Evolutionary conservation across 352 stramenopile species (phyloP), one percentile per base, ranked within the genome.

Genomic region (Phytopythium helicoides): DNA sequence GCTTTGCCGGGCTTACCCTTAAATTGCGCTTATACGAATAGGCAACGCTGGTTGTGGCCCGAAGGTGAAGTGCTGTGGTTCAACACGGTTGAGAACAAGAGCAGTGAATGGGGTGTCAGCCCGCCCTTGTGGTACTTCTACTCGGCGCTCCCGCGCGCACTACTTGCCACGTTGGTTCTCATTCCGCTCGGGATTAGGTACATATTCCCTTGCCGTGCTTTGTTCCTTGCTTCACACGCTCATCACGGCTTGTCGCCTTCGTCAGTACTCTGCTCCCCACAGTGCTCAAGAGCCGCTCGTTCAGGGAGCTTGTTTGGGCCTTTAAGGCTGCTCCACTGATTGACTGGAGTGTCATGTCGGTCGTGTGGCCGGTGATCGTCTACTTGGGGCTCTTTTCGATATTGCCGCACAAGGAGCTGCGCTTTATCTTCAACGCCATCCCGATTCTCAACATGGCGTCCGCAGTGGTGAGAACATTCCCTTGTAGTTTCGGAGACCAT

Each of bases 61-160:
- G 97, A 99, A 60, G 95, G 96, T 25, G 86, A 96, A 52, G 97
- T 99, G 9, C 82, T 99, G 25, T 99, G 94, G 69, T 99, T 98
- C 63, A 94, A 94, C 41, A 97, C 96, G 1, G 78, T 99, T 38
- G 72, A 98, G 46, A 99, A 99, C 71, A 97, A 97, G 56, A 99
- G 92, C 47, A 87, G 83, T 49, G 94, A 99, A 60, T 99, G 96
- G 96, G 97, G 97, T 22, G 90, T 95, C 28, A 92, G 80, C 51
- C 94, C 97, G 14, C 97, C 82, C 52, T 70, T 98, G 56, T 99
- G 97, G 97, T 99, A 99, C 66, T 92, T 98, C 37, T 92, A 89
- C 33, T 96, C 72, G 25, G 96, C 96, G 9, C 66, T 99, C n/a
- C 94, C 95, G 2, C 95, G 96, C 25, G 81, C 88, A 16, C 46